Percentiles rank a stretch among this genome's conserved stretches.
Conservation (phyloP, 2,329 filamentous ascomycete species). For the Clathrospora elynae region DNA sequence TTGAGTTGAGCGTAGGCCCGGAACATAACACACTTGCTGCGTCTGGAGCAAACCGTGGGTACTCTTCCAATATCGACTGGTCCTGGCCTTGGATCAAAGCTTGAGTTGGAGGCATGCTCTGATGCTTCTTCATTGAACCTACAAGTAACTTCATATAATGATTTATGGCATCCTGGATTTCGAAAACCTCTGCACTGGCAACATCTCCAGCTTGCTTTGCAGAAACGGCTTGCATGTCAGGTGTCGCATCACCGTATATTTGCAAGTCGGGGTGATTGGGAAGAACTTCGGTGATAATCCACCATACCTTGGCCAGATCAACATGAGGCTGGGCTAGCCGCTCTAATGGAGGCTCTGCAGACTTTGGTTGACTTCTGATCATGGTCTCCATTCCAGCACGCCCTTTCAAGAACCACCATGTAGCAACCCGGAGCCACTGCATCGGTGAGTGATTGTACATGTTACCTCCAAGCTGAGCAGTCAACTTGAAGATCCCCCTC, state of each 20-base stretch:
- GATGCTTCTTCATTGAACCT: slow-evolving; percentile 83
- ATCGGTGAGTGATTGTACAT: slow-evolving; percentile 66
- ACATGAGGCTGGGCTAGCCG: slow-evolving; percentile 75
- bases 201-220: slow-evolving; percentile 52
- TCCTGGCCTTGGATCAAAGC: slow-evolving; percentile 79
- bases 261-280: slow-evolving; percentile 40
- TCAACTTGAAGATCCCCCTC: slow-evolving; percentile 74
- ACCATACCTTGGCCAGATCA: slow-evolving; percentile 83
- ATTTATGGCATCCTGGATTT: slow-evolving; percentile 60
- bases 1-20: slow-evolving; percentile 38
- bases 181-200: slow-evolving; percentile 54
- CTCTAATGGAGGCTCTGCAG: slow-evolving; percentile 57
- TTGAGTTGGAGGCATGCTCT: slow-evolving; percentile 68
- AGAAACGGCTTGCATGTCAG: slow-evolving; percentile 44
- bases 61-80: slow-evolving; percentile 79
- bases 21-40: slow-evolving; percentile 67
- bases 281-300: slow-evolving; percentile 64
- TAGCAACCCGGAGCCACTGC: slow-evolving; percentile 72
- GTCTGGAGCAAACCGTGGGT: slow-evolving; percentile 74
- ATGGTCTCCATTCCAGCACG: slow-evolving; percentile 74
- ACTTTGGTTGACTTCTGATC: slow-evolving; percentile 67
- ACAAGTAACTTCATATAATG: slow-evolving; percentile 74
- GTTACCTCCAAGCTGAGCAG: slow-evolving; percentile 74
- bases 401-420: slow-evolving; percentile 91
- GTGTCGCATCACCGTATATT: slow-evolving; percentile 31